Evolutionary conservation across 179 eudicot species (phyloP).

Genomic region (Gypsophila paniculata): DNA sequence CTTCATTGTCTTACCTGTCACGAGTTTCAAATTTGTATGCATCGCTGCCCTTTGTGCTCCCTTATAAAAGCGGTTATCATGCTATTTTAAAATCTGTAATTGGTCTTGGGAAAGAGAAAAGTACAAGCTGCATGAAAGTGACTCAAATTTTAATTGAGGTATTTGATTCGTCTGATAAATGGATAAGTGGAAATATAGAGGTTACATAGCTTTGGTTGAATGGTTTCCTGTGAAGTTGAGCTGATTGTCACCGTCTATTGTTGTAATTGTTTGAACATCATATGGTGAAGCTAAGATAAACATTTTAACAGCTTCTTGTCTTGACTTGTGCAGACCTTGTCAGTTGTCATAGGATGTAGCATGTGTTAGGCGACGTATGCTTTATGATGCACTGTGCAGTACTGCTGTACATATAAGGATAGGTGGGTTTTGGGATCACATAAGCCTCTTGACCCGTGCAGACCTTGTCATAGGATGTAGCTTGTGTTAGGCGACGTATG

Average conservation of each 20-base stretch:
- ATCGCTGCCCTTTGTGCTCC: neutral
- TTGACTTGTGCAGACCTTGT: neutral
- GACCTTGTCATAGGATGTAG: neutral
- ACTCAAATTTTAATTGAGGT: neutral
- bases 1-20: neutral
- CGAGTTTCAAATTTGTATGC: neutral
- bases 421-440: too few species aligned
- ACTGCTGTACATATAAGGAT: too few species aligned
- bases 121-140: neutral
- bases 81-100: neutral
- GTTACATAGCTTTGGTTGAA: neutral
- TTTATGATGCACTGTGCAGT: too few species aligned
- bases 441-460: neutral
- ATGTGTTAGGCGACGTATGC: too few species aligned
- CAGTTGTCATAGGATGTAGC: neutral
- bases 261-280: conserved; percentile 5
- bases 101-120: neutral
- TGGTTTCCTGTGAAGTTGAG: neutral
- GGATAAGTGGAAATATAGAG: neutral
- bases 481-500: too few species aligned
- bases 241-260: neutral
- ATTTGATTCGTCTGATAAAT: neutral
- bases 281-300: neutral
- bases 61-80: neutral
- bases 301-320: neutral